phyloP scores from a whole-genome alignment of 345 rosid species.

The Populus davidiana region DNA sequence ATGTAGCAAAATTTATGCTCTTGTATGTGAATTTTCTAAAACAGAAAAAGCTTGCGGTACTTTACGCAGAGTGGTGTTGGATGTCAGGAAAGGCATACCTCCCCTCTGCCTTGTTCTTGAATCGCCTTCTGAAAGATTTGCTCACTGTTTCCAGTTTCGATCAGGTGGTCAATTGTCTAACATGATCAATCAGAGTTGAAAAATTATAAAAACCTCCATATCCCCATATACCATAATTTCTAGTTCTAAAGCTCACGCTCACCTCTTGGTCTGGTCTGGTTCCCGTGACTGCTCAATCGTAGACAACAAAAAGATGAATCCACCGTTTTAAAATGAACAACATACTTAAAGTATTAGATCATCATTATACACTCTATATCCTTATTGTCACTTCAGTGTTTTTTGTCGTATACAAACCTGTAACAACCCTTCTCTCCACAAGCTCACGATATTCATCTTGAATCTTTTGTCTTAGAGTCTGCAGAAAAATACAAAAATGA shows the following conservation, averaged over 20 bases:
- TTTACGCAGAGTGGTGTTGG: not conserved
- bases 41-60: not conserved
- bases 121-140: constrained; percentile 91
- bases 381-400: not conserved
- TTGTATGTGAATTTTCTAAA: not conserved
- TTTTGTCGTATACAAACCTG: constrained; percentile 45
- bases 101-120: constrained; percentile 90
- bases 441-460: constrained; percentile 91
- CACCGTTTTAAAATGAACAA: not conserved
- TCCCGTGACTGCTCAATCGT: constrained; percentile 52
- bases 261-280: constrained; percentile 71
- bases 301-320: constrained; percentile 8
- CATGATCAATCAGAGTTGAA: constrained; percentile 1
- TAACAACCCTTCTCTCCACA: constrained; percentile 79
- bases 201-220: constrained; percentile 25
- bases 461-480: constrained; percentile 78
- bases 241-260: constrained; percentile 18
- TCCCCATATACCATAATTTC: constrained; percentile 6
- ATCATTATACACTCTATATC: not conserved
- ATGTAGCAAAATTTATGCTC: not conserved
- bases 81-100: constrained; percentile 39
- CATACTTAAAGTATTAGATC: not conserved
- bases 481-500: constrained; percentile 20
- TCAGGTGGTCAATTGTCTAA: constrained; percentile 79
- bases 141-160: constrained; percentile 93